These are phyloP conservation scores for Pseudoneurospora amorphoporcata DNA, from an alignment of 495 filamentous ascomycete genomes.

Conservation along the genomic window DNA sequence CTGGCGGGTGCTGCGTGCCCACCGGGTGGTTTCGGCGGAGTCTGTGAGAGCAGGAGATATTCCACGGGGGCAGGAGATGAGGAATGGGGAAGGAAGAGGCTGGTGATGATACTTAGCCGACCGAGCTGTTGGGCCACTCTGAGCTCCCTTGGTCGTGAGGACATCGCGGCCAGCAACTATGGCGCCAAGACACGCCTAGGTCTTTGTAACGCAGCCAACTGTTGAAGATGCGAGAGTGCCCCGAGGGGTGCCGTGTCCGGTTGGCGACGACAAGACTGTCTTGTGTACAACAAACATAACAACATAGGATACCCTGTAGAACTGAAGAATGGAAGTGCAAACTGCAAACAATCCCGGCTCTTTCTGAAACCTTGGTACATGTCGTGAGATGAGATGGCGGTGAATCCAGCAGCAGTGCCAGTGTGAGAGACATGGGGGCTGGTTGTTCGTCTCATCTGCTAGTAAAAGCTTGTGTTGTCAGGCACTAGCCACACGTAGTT, in stretches of 20 bases:
- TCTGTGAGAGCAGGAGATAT: not conserved
- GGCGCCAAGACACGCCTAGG: not conserved
- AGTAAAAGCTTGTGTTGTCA: not conserved
- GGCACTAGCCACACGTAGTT: not conserved
- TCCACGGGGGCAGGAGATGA: not conserved
- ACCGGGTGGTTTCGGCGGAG: not conserved
- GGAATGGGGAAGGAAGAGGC: not conserved
- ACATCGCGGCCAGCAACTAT: not conserved
- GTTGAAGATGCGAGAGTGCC: not conserved
- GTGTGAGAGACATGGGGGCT: not conserved
- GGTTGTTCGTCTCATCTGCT: not conserved
- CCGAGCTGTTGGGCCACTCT: not conserved
- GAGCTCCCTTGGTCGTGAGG: not conserved
- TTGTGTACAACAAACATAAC: not conserved
- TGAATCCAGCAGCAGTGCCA: not conserved
- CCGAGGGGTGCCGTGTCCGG: not conserved
- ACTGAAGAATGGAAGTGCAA: not conserved
- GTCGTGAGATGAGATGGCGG: not conserved
- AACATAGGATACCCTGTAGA: not conserved
- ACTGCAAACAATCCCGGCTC: not conserved
- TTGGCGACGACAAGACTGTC: not conserved
- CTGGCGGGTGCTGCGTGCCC: not conserved
- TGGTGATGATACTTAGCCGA: not conserved
- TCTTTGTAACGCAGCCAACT: not conserved
- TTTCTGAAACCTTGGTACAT: not conserved